Evolutionary conservation across 106 monocot species (phyloP).

Genomic region (Dioscorea dumetorum): DNA sequence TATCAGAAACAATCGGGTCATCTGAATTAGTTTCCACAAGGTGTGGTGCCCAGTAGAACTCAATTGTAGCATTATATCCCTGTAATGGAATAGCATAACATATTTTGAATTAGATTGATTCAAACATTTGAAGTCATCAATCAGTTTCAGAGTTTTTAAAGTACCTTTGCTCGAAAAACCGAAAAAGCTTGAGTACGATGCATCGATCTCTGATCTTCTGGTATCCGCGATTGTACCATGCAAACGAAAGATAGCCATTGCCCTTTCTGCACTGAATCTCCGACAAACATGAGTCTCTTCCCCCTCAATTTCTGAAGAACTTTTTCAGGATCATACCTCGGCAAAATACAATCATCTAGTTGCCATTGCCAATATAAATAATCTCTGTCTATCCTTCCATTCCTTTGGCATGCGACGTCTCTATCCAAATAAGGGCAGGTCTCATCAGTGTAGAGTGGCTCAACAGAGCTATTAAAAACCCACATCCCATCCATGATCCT

Average conservation of each 20-base stretch:
- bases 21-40: constrained; percentile 61
- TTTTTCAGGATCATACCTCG: constrained; percentile 51
- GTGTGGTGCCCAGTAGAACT: constrained; percentile 76
- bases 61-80: constrained; percentile 65
- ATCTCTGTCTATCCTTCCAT: constrained; percentile 72
- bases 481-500: constrained; percentile 60
- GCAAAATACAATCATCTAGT: constrained; percentile 62
- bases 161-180: constrained; percentile 47
- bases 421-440: constrained; percentile 75
- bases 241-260: constrained; percentile 65
- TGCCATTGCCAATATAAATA: constrained; percentile 82
- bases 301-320: constrained; percentile 62
- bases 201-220: constrained; percentile 46
- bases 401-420: constrained; percentile 42
- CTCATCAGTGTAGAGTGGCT: constrained; percentile 41
- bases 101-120: too few species aligned
- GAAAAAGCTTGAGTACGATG: constrained; percentile 26
- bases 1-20: constrained; percentile 20
- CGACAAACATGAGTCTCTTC: constrained; percentile 66
- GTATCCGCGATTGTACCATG: constrained; percentile 41
- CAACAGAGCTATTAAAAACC: constrained; percentile 47
- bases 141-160: too few species aligned
- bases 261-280: constrained; percentile 53
- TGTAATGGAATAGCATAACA: neutral
- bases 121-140: too few species aligned